A percentile compares a stretch with the other conserved stretches of the same genome.
Conservation (phyloP, 2,329 filamentous ascomycete genomes). For the Epichloe gansuensis region DNA sequence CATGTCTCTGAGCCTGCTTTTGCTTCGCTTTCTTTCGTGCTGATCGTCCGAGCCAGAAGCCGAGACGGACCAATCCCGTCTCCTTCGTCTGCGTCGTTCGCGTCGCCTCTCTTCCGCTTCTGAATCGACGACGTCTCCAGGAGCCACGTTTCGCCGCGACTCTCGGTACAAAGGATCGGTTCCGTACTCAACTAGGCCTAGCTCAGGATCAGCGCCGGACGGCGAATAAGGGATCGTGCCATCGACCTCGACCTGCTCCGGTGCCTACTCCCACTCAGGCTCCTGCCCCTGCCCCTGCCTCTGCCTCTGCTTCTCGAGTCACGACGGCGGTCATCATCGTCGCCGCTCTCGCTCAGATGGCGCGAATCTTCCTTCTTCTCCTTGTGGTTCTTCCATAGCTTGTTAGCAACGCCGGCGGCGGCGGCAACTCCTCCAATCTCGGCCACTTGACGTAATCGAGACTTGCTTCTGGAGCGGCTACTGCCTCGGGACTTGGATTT, state of each 20-base stretch:
- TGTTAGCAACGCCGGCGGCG: constrained; percentile 47
- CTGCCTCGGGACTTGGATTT: constrained; percentile 17
- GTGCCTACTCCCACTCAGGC: constrained; percentile 15
- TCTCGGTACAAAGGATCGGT: constrained; percentile 40
- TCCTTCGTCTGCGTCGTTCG: constrained; percentile 22
- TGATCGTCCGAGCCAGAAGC: constrained; percentile 20
- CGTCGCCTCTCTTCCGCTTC: constrained; percentile 32
- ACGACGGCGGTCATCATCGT: constrained; percentile 25
- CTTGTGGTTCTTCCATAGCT: constrained; percentile 47
- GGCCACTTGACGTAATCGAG: constrained; percentile 39
- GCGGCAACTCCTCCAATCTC: constrained; percentile 49
- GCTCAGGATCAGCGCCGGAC: constrained; percentile 48
- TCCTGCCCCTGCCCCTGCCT: constrained; percentile 18
- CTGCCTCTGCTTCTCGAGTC: constrained; percentile 16
- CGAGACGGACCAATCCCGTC: constrained; percentile 24
- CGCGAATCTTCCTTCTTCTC: constrained; percentile 43
- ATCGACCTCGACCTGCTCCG: constrained; percentile 38
- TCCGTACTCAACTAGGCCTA: constrained; percentile 59
- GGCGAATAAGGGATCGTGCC: constrained; percentile 38
- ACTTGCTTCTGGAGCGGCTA: constrained; percentile 32
- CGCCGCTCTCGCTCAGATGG: constrained; percentile 19
- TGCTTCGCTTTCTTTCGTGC: constrained; percentile 35
- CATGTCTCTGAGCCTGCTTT: constrained; percentile 41
- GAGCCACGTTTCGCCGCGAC: constrained; percentile 20
- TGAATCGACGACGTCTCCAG: constrained; percentile 34